Base-by-base conservation (phyloP, 202 grass and related monocot species). In the Musa balbisiana region DNA sequence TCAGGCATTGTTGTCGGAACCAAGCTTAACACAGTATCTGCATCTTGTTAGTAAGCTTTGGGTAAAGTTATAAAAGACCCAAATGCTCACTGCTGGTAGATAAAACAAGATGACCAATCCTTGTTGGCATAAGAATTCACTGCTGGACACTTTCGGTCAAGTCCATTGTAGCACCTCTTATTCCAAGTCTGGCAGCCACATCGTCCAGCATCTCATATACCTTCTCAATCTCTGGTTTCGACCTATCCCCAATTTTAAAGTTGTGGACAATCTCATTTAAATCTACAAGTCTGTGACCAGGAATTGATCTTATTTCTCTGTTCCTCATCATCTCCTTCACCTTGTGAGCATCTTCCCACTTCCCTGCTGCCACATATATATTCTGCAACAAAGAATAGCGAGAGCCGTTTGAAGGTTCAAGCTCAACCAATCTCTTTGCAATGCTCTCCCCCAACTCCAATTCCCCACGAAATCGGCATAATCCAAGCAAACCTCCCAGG, bases 301-400 rank as follows among this genome's bases (percentile, higher is more conserved):
- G 87, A 11, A 82, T 81, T 69, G 85, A 81, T 59, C 75, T 83
- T 56, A 50, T 51, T 27, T 75, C 71, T 76, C 43, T 87, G 56
- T 81, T 77, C 74, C 80, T 85, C n/a, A 92, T 79, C 65, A 81
- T 85, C 67, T 72, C 65, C 76, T 89, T 92, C 63, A 92, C 67
- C 53, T 83, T 82, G 19, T 78, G 73, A 80, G 51, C 87, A 26
- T 89, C 79, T 52, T 87, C 80, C 90, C 87, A 89, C 69, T 76
- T 87, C 51, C 90, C 90, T 0, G 77, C 82, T 10, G 82, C 87
- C 14, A 85, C 87, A 83, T 92, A 92, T 11, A 92, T 85, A n/a
- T 55, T 87, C 26, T 71, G 89, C 27, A 90, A 64, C 66, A 92
- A 79, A 10, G 87, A 82, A 70, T 92, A 87, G 69, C 85, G 80